These are phyloP conservation scores for Epichloe baconii DNA, from an alignment of 2,329 filamentous ascomycete genomes.

Conservation along the genomic window DNA sequence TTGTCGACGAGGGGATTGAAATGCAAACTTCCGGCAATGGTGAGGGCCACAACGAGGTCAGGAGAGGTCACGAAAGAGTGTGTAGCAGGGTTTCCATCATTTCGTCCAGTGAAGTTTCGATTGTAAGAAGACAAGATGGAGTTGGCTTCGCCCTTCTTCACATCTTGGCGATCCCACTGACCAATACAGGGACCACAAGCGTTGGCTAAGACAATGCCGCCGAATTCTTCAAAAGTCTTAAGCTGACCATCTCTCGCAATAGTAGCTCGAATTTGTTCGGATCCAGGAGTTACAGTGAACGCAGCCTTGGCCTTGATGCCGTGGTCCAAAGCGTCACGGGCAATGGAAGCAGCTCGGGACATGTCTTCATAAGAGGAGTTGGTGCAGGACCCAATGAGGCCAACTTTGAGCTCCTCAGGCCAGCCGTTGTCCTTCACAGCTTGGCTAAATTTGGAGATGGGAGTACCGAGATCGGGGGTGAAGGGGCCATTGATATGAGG, in stretches of 20 bases:
- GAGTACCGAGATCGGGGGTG: slow-evolving; percentile 94
- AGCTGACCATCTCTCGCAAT: slow-evolving; percentile 85
- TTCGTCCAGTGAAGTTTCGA: slow-evolving; percentile 98
- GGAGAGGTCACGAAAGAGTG: slow-evolving; percentile 89
- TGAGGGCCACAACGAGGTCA: slow-evolving; percentile 77
- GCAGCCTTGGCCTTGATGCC: slow-evolving; percentile 86
- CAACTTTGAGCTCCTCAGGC: slow-evolving; percentile 94
- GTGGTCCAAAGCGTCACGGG: slow-evolving; percentile 78
- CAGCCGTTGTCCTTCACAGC: slow-evolving; percentile 89
- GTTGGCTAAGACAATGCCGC: slow-evolving; percentile 87
- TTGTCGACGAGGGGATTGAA: slow-evolving; percentile 94
- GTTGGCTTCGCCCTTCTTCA: slow-evolving; percentile 91
- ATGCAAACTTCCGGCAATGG: slow-evolving; percentile 68
- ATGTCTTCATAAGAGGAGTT: slow-evolving; percentile 84
- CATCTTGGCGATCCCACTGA: slow-evolving; percentile 88
- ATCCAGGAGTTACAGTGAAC: slow-evolving; percentile 93
- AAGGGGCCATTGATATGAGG: slow-evolving; percentile 98
- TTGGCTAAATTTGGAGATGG: slow-evolving; percentile 94
- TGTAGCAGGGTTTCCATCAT: slow-evolving; percentile 89
- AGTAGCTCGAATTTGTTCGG: slow-evolving; percentile 91
- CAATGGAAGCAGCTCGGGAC: slow-evolving; percentile 84
- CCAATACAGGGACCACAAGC: slow-evolving; percentile 88
- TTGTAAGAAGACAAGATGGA: slow-evolving; percentile 98
- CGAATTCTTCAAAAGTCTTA: slow-evolving; percentile 90
- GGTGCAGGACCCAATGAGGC: slow-evolving; percentile 95